phyloP scores from a whole-genome alignment of 768 basidiomycete genomes.

The Suillus sp. region DNA sequence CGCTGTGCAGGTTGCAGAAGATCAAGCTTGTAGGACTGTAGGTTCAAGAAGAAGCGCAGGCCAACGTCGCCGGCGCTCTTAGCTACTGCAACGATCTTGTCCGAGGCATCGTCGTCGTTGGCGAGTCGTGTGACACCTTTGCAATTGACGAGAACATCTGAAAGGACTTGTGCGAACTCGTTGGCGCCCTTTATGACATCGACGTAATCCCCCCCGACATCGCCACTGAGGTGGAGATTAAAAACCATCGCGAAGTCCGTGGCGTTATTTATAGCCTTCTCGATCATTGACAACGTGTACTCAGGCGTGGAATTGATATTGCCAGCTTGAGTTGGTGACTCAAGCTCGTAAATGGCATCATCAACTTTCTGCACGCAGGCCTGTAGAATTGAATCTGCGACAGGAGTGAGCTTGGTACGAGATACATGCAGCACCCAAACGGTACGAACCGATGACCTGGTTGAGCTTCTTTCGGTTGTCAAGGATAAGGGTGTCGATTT shows the following conservation, averaged over 20 bases:
- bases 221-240: constrained; percentile 85
- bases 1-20: constrained; percentile 70
- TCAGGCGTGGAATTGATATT: constrained; percentile 98
- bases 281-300: constrained; percentile 97
- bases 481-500: constrained; percentile 94
- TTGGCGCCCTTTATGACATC: constrained; percentile 98
- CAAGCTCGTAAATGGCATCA: constrained; percentile 95
- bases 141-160: constrained; percentile 90
- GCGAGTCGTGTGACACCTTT: constrained; percentile 96
- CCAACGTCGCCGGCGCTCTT: constrained; percentile 87
- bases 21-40: constrained; percentile 94
- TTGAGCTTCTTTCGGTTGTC: constrained; percentile 98
- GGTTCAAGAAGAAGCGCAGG: constrained; percentile 89
- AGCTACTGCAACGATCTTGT: constrained; percentile 84
- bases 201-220: constrained; percentile 91
- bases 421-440: constrained; percentile 9
- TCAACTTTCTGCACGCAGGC: constrained; percentile 97
- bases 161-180: constrained; percentile 90
- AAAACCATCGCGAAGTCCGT: constrained; percentile 96
- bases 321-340: constrained; percentile 92
- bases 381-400: constrained; percentile 89
- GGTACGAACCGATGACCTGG: constrained; percentile 80
- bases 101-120: constrained; percentile 87
- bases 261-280: constrained; percentile 92
- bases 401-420: constrained; percentile 18